These are phyloP conservation scores for Sphaceloma murrayae DNA, from an alignment of 2,329 filamentous ascomycete species.

Conservation along the genomic window DNA sequence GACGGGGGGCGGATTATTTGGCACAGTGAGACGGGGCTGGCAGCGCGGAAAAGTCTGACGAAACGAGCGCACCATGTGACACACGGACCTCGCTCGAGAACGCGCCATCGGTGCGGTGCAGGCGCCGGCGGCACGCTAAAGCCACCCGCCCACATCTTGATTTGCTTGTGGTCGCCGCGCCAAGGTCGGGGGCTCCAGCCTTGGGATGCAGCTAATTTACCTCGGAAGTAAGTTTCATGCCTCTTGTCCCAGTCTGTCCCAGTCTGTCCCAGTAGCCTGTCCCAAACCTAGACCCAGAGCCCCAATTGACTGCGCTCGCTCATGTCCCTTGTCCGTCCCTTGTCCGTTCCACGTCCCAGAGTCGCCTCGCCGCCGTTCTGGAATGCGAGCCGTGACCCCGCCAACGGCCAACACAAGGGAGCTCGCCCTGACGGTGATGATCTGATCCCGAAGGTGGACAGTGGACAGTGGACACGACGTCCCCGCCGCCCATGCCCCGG, in stretches of 20 bases:
- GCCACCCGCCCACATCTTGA: slow-evolving; percentile 2
- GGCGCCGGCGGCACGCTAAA: slow-evolving; percentile 9
- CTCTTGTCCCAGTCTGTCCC: too few relatives aligned
- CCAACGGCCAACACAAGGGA: slow-evolving; percentile 11
- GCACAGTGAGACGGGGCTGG: slow-evolving; percentile 9
- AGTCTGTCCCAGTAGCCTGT: too few relatives aligned
- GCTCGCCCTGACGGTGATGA: not conserved
- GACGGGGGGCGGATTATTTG: slow-evolving; percentile 7
- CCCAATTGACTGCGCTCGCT: too few relatives aligned
- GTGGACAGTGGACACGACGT: too few relatives aligned
- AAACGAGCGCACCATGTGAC: slow-evolving; percentile 16
- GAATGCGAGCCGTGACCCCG: slow-evolving; percentile 16
- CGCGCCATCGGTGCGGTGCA: slow-evolving; percentile 10
- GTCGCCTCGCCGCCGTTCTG: slow-evolving; percentile 16
- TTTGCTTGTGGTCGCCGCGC: slow-evolving; percentile 7
- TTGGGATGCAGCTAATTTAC: slow-evolving; percentile 12
- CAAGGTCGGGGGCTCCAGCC: slow-evolving; percentile 15
- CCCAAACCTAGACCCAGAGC: too few relatives aligned
- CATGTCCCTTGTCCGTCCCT: too few relatives aligned
- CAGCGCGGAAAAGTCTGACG: slow-evolving; percentile 11
- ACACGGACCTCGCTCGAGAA: slow-evolving; percentile 15
- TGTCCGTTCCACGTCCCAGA: too few relatives aligned
- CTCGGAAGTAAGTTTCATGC: too few relatives aligned
- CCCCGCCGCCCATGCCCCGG: not conserved
- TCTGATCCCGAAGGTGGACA: not conserved